These are phyloP conservation scores for Mycosphaerella arachidis DNA, from an alignment of 2,329 filamentous ascomycete species.

Conservation along the genomic window DNA sequence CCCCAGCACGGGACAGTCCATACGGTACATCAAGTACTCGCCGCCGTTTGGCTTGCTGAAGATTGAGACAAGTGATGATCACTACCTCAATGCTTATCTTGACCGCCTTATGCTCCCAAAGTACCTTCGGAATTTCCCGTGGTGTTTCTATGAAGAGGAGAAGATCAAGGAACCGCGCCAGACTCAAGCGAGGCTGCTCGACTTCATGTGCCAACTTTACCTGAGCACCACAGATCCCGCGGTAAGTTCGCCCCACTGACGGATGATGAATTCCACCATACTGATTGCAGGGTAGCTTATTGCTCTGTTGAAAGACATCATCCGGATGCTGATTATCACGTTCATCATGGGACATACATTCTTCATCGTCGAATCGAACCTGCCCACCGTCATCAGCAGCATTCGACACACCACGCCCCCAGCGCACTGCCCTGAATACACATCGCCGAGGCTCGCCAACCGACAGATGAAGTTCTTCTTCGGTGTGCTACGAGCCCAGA, in stretches of 20 bases:
- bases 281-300: conserved; percentile 24
- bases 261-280: too few species aligned
- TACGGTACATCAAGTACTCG: conserved; percentile 36
- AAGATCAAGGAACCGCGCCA: conserved; percentile 34
- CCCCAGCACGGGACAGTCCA: conserved; percentile 23
- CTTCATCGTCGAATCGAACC: conserved; percentile 40
- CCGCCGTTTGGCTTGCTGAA: conserved; percentile 45
- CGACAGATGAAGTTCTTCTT: conserved; percentile 50
- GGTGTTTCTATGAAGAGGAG: conserved; percentile 44
- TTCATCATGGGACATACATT: conserved; percentile 49
- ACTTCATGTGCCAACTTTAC: conserved; percentile 36
- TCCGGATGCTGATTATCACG: conserved; percentile 45
- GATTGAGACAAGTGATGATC: conserved; percentile 42
- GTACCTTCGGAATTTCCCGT: conserved; percentile 39
- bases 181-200: conserved; percentile 41
- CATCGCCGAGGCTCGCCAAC: conserved; percentile 44
- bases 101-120: conserved; percentile 39
- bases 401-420: conserved; percentile 36
- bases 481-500: conserved; percentile 38
- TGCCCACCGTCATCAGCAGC: conserved; percentile 34
- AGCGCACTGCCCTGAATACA: conserved; percentile 18
- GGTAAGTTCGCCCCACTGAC: conserved; percentile 23
- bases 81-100: conserved; percentile 43
- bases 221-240: conserved; percentile 34
- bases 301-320: conserved; percentile 40